These are phyloP conservation scores for Lycium ferocissimum DNA, from an alignment of 257 asterid genomes.

Conservation along the genomic window DNA sequence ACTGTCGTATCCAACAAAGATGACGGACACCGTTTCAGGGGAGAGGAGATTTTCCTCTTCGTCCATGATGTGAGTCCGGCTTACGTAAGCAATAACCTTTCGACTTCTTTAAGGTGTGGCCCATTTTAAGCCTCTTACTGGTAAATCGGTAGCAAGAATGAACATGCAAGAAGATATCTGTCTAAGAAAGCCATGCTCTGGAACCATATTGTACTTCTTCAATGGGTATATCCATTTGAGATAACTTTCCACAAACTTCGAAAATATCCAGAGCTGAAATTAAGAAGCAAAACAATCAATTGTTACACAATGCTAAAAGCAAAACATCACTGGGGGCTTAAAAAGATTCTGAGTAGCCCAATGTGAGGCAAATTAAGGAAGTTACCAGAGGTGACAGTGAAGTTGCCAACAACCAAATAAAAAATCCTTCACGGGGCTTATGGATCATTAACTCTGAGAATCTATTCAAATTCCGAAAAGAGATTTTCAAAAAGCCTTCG, in stretches of 20 bases:
- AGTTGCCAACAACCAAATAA: slow-evolving; percentile 51
- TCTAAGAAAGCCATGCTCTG: slow-evolving; percentile 51
- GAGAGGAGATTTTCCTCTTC: slow-evolving; percentile 19
- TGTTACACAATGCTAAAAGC: not conserved
- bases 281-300: not conserved
- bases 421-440: slow-evolving; percentile 59
- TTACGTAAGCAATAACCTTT: slow-evolving; percentile 37
- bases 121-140: slow-evolving; percentile 46
- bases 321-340: not conserved
- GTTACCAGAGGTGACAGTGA: slow-evolving; percentile 68
- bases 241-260: slow-evolving; percentile 51
- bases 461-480: slow-evolving; percentile 51
- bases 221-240: slow-evolving; percentile 67
- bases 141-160: no score
- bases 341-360: no score
- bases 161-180: slow-evolving; percentile 62
- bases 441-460: slow-evolving; percentile 66
- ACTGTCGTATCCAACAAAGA: no score
- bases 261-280: slow-evolving; percentile 60
- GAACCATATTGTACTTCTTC: slow-evolving; percentile 53
- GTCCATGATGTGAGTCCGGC: slow-evolving; percentile 44
- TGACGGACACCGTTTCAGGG: no score
- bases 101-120: slow-evolving; percentile 50
- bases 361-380: not conserved
- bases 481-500: slow-evolving; percentile 40